phyloP scores from a whole-genome alignment of 306 rosid species.

The Inga laurina region DNA sequence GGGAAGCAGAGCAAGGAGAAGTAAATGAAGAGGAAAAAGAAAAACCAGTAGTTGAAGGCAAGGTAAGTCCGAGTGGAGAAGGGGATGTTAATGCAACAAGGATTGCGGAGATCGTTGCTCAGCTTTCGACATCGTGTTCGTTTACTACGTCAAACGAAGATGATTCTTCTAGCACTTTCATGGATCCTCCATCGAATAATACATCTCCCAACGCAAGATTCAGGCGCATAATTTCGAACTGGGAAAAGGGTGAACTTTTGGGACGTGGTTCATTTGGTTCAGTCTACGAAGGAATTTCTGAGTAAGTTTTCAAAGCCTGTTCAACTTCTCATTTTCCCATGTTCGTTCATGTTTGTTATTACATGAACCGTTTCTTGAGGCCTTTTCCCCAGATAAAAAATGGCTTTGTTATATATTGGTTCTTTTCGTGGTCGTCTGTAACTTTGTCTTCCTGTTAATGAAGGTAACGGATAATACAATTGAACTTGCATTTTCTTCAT shows the following conservation, averaged over 20 bases:
- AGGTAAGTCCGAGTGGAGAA: slow-evolving; percentile 24
- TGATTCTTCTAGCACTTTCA: slow-evolving; percentile 70
- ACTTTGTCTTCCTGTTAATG: slow-evolving; percentile 10
- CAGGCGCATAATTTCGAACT: slow-evolving; percentile 49
- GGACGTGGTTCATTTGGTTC: slow-evolving; percentile 97
- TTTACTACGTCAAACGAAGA: slow-evolving; percentile 81
- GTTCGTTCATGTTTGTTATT: not conserved
- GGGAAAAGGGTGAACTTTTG: slow-evolving; percentile 76
- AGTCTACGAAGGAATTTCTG: slow-evolving; percentile 86
- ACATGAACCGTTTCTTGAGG: not conserved
- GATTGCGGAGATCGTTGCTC: slow-evolving; percentile 40
- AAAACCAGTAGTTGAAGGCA: not conserved
- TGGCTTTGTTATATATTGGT: not conserved
- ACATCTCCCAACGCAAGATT: slow-evolving; percentile 68
- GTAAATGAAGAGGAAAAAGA: slow-evolving; percentile 20
- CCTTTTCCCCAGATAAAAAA: not conserved
- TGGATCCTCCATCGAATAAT: slow-evolving; percentile 56
- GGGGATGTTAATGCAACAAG: slow-evolving; percentile 42
- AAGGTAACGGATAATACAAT: not conserved
- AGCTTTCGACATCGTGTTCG: slow-evolving; percentile 51
- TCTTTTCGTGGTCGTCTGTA: not conserved
- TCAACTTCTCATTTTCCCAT: not conserved
- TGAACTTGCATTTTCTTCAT: not conserved
- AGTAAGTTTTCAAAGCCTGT: slow-evolving; percentile 51
- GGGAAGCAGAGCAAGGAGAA: slow-evolving; percentile 18